phyloP scores from a whole-genome alignment of 2,329 filamentous ascomycete species.

The Coniochaeta sp. region DNA sequence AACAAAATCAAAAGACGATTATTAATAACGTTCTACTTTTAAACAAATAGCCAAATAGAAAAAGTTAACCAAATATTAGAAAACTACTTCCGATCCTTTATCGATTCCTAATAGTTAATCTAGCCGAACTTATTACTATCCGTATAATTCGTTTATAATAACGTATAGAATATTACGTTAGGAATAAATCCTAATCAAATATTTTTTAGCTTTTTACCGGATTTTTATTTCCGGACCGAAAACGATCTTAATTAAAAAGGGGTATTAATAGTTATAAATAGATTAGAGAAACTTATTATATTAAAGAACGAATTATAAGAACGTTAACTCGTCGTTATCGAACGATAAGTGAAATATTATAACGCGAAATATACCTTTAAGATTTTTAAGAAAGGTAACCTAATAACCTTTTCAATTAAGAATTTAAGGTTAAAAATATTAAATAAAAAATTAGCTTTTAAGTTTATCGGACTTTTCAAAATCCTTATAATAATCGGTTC shows the following conservation, averaged over 20 bases:
- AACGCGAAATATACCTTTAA: not conserved
- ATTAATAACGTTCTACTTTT: constrained; percentile 5
- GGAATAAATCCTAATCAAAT: not conserved
- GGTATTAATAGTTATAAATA: not conserved
- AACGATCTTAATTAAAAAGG: not conserved
- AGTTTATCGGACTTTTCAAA: not conserved
- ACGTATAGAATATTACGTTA: not conserved
- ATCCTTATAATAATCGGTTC: not conserved
- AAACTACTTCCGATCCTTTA: constrained; percentile 5
- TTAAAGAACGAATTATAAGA: not conserved
- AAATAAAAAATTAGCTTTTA: not conserved
- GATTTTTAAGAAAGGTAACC: not conserved
- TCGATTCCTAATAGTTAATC: constrained; percentile 1
- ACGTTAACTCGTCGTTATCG: not conserved
- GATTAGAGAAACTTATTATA: not conserved
- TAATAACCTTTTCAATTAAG: not conserved
- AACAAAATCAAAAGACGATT: not conserved
- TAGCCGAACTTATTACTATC: not conserved
- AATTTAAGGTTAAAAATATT: not conserved
- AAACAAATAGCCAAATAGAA: constrained; percentile 8
- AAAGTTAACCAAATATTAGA: constrained; percentile 6
- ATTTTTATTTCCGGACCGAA: not conserved
- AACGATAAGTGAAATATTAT: not conserved
- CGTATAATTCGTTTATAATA: not conserved
- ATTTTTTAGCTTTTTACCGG: not conserved